Base-by-base conservation (phyloP, 106 monocot genomes). In the Cymbidium sinense region DNA sequence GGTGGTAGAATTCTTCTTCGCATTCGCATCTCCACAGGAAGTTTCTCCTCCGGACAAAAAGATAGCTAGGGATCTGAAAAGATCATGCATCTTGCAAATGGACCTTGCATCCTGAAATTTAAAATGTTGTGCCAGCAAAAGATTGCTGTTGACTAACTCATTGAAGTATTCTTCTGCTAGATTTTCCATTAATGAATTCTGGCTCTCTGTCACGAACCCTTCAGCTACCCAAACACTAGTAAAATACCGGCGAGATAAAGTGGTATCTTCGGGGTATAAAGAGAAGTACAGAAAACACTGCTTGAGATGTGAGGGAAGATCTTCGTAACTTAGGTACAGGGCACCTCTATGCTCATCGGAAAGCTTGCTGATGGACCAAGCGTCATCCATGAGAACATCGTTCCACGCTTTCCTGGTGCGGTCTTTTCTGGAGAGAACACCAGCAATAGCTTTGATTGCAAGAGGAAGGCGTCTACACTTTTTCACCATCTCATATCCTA, bases 391-490 rank as follows among this genome's bases (percentile, higher is more conserved):
- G 13, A 77, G 75, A 44, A 88, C 75, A 9, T 79, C 79, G 28
- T 73, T 77, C 85, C 82, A 88, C 34, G 82, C 79, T 43, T 17
- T 64, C 34, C 7, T 52, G 9, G 25, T 82, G n/a, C 11, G 37
- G 0, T 77, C 71, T 35, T 82, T 85, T 20, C 21, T 65, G 3
- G 25, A 69, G 20, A 88, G 67, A 43, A 88, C 81, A 1, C 85
- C 78, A 1, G 74, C 85, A 76, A 86, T 86, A 25, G 65, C 58
- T 31, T 83, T 88, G 36, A 85, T 83, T 15, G 85, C 88, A 33
- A 88, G 85, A 41, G 88, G 88, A 50, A 88, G 80, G 20, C 85
- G 75, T 37, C 71, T 50, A 43, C 88, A 88, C 83, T 81, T 85
- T 27, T 73, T 29, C 1, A 79, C 83, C 3, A 88, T 83, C 43